These are phyloP conservation scores for Blastobotrys persicus DNA, from an alignment of 1,139 yeast species.

Conservation along the genomic window DNA sequence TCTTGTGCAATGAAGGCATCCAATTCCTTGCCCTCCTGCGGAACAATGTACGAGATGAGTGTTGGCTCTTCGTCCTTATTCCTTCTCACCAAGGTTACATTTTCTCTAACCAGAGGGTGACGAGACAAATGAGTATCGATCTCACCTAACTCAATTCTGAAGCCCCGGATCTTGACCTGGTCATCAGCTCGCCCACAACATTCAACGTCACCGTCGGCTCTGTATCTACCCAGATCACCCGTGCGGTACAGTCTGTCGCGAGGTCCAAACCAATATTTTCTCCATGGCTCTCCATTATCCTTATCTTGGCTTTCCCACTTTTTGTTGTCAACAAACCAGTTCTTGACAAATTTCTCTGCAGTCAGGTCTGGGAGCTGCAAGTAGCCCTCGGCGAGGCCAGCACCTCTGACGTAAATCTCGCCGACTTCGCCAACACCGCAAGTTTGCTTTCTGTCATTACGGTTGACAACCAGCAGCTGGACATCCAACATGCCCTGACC, in stretches of 20 bases:
- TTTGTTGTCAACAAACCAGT: constrained; percentile 74
- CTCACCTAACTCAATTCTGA: constrained; percentile 97
- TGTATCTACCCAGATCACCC: constrained; percentile 94
- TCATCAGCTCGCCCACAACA: constrained; percentile 99
- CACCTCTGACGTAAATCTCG: constrained; percentile 97
- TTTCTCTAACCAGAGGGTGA: constrained; percentile 88
- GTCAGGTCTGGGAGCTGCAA: constrained; percentile 87
- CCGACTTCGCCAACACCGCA: constrained; percentile 99
- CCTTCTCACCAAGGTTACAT: constrained; percentile 86
- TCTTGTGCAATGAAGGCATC: constrained; percentile 48
- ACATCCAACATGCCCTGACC: constrained; percentile 97
- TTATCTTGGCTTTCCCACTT: constrained; percentile 61
- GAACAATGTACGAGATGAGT: constrained; percentile 87
- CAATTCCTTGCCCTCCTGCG: constrained; percentile 55
- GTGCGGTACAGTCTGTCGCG: constrained; percentile 94
- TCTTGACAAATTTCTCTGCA: constrained; percentile 78
- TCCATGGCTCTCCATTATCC: constrained; percentile 57
- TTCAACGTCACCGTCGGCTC: constrained; percentile 96
- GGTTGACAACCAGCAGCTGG: constrained; percentile 87
- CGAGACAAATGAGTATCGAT: constrained; percentile 96
- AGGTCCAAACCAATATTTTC: constrained; percentile 84
- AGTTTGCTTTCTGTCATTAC: constrained; percentile 79
- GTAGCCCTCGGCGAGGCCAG: constrained; percentile 95
- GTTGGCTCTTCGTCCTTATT: constrained; percentile 92
- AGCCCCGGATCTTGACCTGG: constrained; percentile 97